These are phyloP conservation scores for Nematocida ironsii DNA, from an alignment of 371 early-diverging fungal species.

Conservation along the genomic window DNA sequence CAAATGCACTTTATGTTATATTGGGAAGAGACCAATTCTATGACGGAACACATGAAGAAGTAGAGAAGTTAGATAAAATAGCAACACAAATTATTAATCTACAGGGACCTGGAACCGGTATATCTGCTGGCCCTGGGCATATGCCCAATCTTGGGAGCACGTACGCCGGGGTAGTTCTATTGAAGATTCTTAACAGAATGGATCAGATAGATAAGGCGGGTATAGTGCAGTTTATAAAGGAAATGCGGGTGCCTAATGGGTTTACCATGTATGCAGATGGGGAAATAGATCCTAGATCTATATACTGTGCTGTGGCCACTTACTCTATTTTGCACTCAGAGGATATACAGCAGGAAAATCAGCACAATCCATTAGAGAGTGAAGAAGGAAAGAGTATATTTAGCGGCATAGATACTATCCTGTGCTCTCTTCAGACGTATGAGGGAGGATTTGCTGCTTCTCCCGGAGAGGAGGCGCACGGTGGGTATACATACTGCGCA, in stretches of 20 bases:
- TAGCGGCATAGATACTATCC: constrained; percentile 73
- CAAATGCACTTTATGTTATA: constrained; percentile 40
- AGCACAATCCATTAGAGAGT: constrained; percentile 75
- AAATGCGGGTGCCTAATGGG: constrained; percentile 81
- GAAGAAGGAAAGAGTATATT: constrained; percentile 77
- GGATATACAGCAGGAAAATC: neutral
- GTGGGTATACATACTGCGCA: constrained; percentile 89
- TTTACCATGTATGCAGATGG: constrained; percentile 83
- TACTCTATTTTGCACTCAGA: constrained; percentile 45
- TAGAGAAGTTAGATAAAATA: constrained; percentile 14
- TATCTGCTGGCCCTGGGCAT: constrained; percentile 1
- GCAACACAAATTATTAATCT: constrained; percentile 9
- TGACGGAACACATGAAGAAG: neutral
- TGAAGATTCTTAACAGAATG: constrained; percentile 4
- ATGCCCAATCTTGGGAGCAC: constrained; percentile 49
- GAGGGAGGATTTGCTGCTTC: constrained; percentile 86
- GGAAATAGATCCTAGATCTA: constrained; percentile 83
- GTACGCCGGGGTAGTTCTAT: constrained; percentile 39
- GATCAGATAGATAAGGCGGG: constrained; percentile 69
- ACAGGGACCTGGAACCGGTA: constrained; percentile 15
- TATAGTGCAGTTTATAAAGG: constrained; percentile 75
- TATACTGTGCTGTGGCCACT: constrained; percentile 79
- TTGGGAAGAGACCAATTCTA: constrained; percentile 46
- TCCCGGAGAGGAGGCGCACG: constrained; percentile 88
- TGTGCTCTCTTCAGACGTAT: constrained; percentile 74